A percentile compares a stretch with the other conserved stretches of the same genome.
phyloP scores from a whole-genome alignment of 1,284 basidiomycete genomes.

The Somion occarium region DNA sequence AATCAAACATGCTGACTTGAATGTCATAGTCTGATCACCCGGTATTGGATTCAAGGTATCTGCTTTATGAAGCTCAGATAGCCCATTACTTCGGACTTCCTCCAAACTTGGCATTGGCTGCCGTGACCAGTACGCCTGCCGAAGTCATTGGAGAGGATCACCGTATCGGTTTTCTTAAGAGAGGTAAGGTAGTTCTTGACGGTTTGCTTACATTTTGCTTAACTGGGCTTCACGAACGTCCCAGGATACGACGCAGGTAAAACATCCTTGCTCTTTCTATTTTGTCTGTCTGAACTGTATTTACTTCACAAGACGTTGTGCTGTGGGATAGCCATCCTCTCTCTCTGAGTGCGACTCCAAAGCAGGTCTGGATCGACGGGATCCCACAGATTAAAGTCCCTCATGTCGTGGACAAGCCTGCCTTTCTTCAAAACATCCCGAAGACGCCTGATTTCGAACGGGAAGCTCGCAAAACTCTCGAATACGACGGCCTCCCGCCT shows the following conservation, averaged over 20 bases:
- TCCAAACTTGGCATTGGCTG: slow-evolving; percentile 55
- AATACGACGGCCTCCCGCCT: slow-evolving; percentile 67
- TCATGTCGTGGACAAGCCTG: slow-evolving; percentile 23
- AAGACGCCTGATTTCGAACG: slow-evolving; percentile 56
- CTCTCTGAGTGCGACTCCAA: slow-evolving; percentile 65
- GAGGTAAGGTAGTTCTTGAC: slow-evolving; percentile 31
- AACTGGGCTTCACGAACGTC: not conserved
- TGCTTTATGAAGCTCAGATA: slow-evolving; percentile 85
- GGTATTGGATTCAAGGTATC: slow-evolving; percentile 71
- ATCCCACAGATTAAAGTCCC: slow-evolving; percentile 49
- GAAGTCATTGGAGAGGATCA: slow-evolving; percentile 75
- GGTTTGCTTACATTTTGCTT: slow-evolving; percentile 27
- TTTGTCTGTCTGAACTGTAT: slow-evolving; percentile 16
- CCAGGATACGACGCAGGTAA: slow-evolving; percentile 34
- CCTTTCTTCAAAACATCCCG: slow-evolving; percentile 42
- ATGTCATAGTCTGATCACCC: slow-evolving; percentile 66
- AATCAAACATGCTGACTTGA: not conserved
- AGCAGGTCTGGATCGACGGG: slow-evolving; percentile 72
- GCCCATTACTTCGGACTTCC: slow-evolving; percentile 75
- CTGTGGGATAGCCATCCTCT: slow-evolving; percentile 74
- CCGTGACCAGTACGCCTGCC: slow-evolving; percentile 80
- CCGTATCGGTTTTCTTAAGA: slow-evolving; percentile 70
- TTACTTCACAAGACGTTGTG: slow-evolving; percentile 42
- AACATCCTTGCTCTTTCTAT: not conserved
- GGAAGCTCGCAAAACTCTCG: slow-evolving; percentile 49